A percentile compares a stretch with the other conserved stretches of the same genome.
These are phyloP conservation scores for Penicillium cosmopolitanum DNA, from an alignment of 495 filamentous ascomycete genomes.

Conservation along the genomic window DNA sequence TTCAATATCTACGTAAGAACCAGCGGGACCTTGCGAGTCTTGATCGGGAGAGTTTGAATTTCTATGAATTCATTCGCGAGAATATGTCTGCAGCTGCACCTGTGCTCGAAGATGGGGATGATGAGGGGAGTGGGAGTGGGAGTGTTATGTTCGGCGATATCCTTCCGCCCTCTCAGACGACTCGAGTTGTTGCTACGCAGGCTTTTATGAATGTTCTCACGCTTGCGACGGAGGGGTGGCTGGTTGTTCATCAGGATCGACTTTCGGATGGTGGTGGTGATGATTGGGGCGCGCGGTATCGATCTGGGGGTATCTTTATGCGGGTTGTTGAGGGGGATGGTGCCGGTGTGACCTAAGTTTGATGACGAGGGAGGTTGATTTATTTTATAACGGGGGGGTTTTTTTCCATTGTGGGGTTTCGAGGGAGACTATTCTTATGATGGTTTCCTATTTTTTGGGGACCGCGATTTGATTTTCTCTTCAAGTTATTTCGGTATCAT, in stretches of 20 bases:
- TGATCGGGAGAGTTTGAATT: conserved; percentile 61
- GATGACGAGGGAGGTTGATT: background rate
- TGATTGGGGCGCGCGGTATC: background rate
- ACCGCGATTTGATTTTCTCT: no score
- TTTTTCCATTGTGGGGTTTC: no score
- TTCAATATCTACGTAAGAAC: no score
- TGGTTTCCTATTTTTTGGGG: no score
- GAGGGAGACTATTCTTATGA: no score
- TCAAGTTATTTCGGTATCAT: no score
- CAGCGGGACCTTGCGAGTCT: conserved; percentile 41
- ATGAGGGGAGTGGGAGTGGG: background rate
- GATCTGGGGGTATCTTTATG: conserved; percentile 37
- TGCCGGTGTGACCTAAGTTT: background rate
- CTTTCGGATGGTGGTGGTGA: conserved; percentile 17
- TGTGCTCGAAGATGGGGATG: background rate
- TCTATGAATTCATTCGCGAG: conserved; percentile 59
- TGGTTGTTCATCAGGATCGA: conserved; percentile 34
- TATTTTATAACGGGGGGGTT: no score
- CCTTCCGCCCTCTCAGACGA: conserved; percentile 57
- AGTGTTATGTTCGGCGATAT: conserved; percentile 60
- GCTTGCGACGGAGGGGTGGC: conserved; percentile 65
- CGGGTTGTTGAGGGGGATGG: background rate
- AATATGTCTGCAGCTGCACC: conserved; percentile 10
- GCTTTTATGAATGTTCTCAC: conserved; percentile 73
- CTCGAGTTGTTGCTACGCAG: conserved; percentile 66